Conservation (phyloP, 2,329 filamentous ascomycete species). For the Colletotrichum eleusines region DNA sequence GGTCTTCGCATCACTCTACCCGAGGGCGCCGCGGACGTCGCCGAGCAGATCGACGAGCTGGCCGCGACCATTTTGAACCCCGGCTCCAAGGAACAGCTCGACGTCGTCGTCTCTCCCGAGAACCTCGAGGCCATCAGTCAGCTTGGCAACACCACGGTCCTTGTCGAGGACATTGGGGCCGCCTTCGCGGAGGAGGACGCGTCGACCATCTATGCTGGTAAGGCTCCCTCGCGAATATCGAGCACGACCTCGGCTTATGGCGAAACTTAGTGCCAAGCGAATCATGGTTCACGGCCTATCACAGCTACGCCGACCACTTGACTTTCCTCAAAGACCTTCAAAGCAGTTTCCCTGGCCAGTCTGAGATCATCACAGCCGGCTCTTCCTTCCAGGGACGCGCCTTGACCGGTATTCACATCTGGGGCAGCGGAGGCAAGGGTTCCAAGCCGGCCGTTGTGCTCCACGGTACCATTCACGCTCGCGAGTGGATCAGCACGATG, state of each 20-base stretch:
- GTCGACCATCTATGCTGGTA: conserved; percentile 30
- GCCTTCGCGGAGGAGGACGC: conserved; percentile 49
- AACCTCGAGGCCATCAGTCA: conserved; percentile 47
- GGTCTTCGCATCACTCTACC: conserved; percentile 34
- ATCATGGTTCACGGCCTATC: conserved; percentile 66
- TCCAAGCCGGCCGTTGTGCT: conserved; percentile 64
- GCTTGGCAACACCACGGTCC: conserved; percentile 48
- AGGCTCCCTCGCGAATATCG: not conserved
- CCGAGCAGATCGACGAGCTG: conserved; percentile 36
- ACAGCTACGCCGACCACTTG: conserved; percentile 63
- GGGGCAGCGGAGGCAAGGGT: conserved; percentile 58
- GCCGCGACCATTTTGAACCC: conserved; percentile 23
- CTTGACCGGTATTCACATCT: conserved; percentile 74
- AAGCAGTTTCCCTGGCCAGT: conserved; percentile 55
- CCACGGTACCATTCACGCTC: conserved; percentile 65
- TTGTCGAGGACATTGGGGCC: conserved; percentile 49
- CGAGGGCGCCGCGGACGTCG: conserved; percentile 11
- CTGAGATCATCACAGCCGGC: conserved; percentile 63
- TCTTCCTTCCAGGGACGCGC: conserved; percentile 59
- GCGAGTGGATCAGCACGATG: conserved; percentile 66
- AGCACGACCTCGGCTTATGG: not conserved
- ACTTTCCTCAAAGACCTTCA: conserved; percentile 61
- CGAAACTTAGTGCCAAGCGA: conserved; percentile 35
- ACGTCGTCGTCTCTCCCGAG: conserved; percentile 50
- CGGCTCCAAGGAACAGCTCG: conserved; percentile 41